Evolutionary conservation across 2,329 filamentous ascomycete genomes (phyloP).

Genomic region (Neonectria magnoliae): DNA sequence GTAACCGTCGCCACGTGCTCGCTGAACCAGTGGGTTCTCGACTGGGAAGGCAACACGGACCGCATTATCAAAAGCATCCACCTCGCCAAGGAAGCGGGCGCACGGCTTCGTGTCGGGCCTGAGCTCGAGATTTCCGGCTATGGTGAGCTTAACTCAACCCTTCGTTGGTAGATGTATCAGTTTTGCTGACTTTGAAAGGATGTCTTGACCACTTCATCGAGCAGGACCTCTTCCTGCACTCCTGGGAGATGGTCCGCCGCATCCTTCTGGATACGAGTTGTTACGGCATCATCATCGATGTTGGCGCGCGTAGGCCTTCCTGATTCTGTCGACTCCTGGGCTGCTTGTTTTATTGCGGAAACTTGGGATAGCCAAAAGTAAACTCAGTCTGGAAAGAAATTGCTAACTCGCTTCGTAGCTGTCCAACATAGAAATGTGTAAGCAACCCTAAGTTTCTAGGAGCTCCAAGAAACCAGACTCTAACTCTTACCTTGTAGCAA

Average conservation of each 20-base stretch:
- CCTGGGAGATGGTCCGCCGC: slow-evolving; percentile 45
- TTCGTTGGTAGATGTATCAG: neutral
- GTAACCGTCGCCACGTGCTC: slow-evolving; percentile 49
- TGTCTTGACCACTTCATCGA: slow-evolving; percentile 74
- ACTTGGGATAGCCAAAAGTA: neutral
- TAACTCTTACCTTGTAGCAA: slow-evolving; percentile 28
- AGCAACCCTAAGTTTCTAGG: neutral
- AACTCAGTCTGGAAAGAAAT: neutral
- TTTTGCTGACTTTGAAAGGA: neutral
- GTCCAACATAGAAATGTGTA: neutral
- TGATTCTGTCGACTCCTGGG: slow-evolving; percentile 19
- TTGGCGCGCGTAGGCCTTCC: slow-evolving; percentile 39
- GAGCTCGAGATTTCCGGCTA: slow-evolving; percentile 58
- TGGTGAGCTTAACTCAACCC: slow-evolving; percentile 42
- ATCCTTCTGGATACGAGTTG: slow-evolving; percentile 47
- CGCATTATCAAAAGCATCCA: slow-evolving; percentile 72
- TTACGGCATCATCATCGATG: slow-evolving; percentile 52
- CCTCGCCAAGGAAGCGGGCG: slow-evolving; percentile 67
- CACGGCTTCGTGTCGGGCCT: slow-evolving; percentile 69
- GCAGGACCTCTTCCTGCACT: slow-evolving; percentile 47
- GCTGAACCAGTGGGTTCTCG: slow-evolving; percentile 51
- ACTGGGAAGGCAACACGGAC: slow-evolving; percentile 64
- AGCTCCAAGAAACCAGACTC: neutral
- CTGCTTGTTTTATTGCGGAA: neutral
- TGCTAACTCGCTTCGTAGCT: neutral